Evolutionary conservation across 495 filamentous ascomycete species (phyloP).

Genomic region (Pseudomonodictys pantanalensis): DNA sequence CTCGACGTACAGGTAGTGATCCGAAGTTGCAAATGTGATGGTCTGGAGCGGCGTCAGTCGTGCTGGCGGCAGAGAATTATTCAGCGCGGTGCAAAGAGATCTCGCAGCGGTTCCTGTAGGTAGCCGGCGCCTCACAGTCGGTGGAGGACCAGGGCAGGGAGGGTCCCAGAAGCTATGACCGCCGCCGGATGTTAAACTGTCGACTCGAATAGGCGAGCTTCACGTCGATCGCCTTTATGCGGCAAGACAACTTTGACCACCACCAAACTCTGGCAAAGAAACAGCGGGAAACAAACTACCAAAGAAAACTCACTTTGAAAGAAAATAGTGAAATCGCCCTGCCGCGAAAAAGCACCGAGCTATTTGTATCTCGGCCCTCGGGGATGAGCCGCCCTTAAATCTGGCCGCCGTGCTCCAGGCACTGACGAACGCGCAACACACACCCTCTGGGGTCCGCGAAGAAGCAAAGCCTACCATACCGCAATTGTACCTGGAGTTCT

Average conservation of each 20-base stretch:
- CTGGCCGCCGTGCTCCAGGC: constrained; percentile 12
- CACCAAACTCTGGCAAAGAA: not conserved
- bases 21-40: not conserved
- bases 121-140: constrained; percentile 21
- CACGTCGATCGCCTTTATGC: no score
- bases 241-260: not conserved
- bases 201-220: no score
- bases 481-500: no score
- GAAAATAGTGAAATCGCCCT: not conserved
- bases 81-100: no score
- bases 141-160: constrained; percentile 5
- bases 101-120: constrained; percentile 16
- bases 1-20: constrained; percentile 7
- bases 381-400: constrained; percentile 2
- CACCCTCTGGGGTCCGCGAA: no score
- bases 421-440: constrained; percentile 31
- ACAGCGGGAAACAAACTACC: not conserved
- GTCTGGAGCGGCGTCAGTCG: not conserved
- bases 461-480: no score
- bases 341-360: not conserved
- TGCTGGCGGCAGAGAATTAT: no score
- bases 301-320: not conserved
- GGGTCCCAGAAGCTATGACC: constrained; percentile 30
- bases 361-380: not conserved
- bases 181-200: no score